Evolutionary conservation across 768 basidiomycete genomes (phyloP), one percentile per base, ranked within the genome.

Genomic region (Suillus spraguei): DNA sequence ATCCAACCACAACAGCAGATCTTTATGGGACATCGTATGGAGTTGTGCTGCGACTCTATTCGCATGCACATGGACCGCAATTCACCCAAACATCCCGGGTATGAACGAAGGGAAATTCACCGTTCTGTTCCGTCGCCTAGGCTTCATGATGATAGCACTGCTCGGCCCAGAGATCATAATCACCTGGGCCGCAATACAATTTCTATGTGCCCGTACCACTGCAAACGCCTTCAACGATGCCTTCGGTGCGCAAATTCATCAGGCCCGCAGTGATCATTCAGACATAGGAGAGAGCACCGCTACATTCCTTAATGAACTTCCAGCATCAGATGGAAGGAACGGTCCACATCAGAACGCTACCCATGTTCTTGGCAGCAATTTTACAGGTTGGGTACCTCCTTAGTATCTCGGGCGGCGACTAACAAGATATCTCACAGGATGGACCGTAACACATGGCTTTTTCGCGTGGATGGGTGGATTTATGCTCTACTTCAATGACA

Each of bases 21-120:
- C 64, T 77, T 80, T 76, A 64, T 69, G 62, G 62, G 52, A 67
- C 46, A 75, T 77, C 39, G 60, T 75, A 2, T 71, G 68, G 68
- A 70, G 68, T 46, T 77, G 73, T 38, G 33, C 74, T 20, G 59
- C 66, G 22, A 74, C 75, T 2, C 64, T 75, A 2, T 70, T 77
- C n/a, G 63, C 67, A 3, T 77, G 76, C 62, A 70, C 68, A 20
- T 77, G 74, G 74, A 69, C 66, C n/a, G 64, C 71, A 8, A 59
- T 74, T 10, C 76, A 77, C 38, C 74, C 72, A 20, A 75, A 77
- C 63, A 68, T 77, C 17, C 72, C 76, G 5, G 50, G 33, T 32
- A 62, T 63, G 6, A 46, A 70, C 10, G 67, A 68, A 11, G 39
- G 60, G 20, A 38, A 20, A 35, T 62, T 41, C 3, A 41, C 52